Evolutionary conservation across 176 grass and related monocot species (phyloP).

Genomic region (Triticum timopheevii): DNA sequence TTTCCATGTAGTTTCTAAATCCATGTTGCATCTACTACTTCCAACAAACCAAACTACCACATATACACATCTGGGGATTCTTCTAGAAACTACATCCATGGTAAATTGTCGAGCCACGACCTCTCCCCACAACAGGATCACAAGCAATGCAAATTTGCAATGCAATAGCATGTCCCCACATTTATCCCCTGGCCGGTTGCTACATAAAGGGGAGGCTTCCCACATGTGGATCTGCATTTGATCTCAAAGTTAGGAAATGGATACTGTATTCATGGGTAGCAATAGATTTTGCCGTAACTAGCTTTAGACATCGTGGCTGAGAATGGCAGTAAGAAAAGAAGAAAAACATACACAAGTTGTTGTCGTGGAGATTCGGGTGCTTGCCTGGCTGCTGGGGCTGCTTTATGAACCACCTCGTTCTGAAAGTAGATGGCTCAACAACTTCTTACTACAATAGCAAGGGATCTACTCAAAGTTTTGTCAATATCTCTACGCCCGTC

Average conservation of each 20-base stretch:
- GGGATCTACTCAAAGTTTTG: conserved; percentile 51
- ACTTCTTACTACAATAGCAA: conserved; percentile 23
- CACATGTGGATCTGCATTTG: conserved; percentile 27
- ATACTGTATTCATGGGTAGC: not conserved
- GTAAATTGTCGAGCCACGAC: not conserved
- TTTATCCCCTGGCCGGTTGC: conserved; percentile 13
- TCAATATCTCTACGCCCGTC: conserved; percentile 77
- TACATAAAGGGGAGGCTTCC: not conserved
- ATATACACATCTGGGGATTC: conserved; percentile 17
- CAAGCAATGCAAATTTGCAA: not conserved
- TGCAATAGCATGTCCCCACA: conserved; percentile 11
- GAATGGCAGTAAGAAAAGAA: not conserved
- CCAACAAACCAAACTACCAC: conserved; percentile 14
- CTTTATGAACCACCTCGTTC: not conserved
- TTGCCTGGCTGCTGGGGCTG: not conserved
- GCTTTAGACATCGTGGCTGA: not conserved
- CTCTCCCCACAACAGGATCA: not conserved
- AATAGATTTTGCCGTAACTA: not conserved
- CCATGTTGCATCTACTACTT: not conserved
- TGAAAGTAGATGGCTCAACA: conserved; percentile 20
- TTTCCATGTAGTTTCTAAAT: not conserved
- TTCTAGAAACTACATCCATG: conserved; percentile 18
- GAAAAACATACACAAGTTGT: not conserved
- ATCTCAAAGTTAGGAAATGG: not conserved
- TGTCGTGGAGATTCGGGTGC: not conserved